Conservation (phyloP, 2,329 filamentous ascomycete species). For the Pyrenophora graminea region DNA sequence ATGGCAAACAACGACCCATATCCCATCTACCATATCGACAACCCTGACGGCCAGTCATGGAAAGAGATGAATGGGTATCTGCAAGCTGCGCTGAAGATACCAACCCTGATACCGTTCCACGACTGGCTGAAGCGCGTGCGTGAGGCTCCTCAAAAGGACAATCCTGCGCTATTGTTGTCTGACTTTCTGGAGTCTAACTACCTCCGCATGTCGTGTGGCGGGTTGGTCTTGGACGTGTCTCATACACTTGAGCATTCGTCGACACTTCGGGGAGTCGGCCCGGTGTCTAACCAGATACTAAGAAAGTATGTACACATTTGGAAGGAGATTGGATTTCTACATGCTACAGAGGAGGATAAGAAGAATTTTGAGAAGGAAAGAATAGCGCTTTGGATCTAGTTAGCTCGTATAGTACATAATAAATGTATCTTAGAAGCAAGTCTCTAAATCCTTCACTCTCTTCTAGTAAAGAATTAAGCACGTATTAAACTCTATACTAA, state of each 20-base stretch:
- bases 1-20: constrained; percentile 27
- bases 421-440: too few species aligned
- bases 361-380: too few species aligned
- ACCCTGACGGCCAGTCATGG: constrained; percentile 51
- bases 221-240: constrained; percentile 47
- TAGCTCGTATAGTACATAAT: too few species aligned
- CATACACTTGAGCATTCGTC: constrained; percentile 46
- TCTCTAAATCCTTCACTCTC: too few species aligned
- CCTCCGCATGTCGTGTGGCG: constrained; percentile 53
- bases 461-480: too few species aligned
- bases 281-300: constrained; percentile 10
- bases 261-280: constrained; percentile 30
- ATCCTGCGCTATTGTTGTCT: constrained; percentile 36
- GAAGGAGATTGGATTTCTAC: constrained; percentile 16
- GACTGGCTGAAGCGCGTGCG: constrained; percentile 49
- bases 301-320: constrained; percentile 15
- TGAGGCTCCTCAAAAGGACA: constrained; percentile 23
- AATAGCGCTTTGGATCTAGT: too few species aligned
- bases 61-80: constrained; percentile 42
- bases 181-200: constrained; percentile 44
- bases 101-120: constrained; percentile 44
- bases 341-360: too few species aligned
- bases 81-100: constrained; percentile 36
- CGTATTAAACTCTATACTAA: too few species aligned
- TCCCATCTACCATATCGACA: constrained; percentile 53